Evolutionary conservation across 257 asterid species (phyloP), one percentile per base, ranked within the genome.

Genomic region (Nicotiana noctiflora): DNA sequence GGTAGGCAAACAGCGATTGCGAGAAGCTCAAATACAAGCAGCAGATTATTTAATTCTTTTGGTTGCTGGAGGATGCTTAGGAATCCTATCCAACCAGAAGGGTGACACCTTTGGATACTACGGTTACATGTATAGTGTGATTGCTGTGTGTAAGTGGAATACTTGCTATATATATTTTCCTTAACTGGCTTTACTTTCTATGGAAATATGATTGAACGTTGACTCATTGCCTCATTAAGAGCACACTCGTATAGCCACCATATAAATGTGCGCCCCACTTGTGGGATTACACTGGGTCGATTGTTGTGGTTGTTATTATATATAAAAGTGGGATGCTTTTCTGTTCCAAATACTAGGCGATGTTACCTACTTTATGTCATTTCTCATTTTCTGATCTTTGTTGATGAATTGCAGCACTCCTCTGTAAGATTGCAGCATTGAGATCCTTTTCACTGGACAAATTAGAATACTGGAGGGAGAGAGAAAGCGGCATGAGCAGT

Each of bases 21-120:
- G 99, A 87, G 99, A 96, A 90, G 97, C 98, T 65, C 86, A 91
- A 83, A 57, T 92, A 31, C 99, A 92, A 90, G 98, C 97, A 81
- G 98, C 92, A 37, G 99, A 96, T 85, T 96, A 88, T 85, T 77
- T 96, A 75, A 94, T 94, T 86, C 99, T 96, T 84, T 83, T 96
- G 87, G 89, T 96, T 57, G 99, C 98, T 75, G 99, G 98, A 88
- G 98, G 97, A 46, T 91, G 98, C 92, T 82, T 96, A 84, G 98
- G 99, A 88, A 90, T 90, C 83, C 98, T 96, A 83, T 88, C 97
- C 25, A 91, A 90, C 87, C 90, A 86, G 74, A 89, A 89, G 88
- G 99, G 96, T 1, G 99, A 96, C 86, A 92, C 98, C 21, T 96
- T 96, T 81, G 96, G 97, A 79, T 91, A 89, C 82, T 89, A 77